Conservation (phyloP, 495 filamentous ascomycete genomes). For the Xylaria palmicola region DNA sequence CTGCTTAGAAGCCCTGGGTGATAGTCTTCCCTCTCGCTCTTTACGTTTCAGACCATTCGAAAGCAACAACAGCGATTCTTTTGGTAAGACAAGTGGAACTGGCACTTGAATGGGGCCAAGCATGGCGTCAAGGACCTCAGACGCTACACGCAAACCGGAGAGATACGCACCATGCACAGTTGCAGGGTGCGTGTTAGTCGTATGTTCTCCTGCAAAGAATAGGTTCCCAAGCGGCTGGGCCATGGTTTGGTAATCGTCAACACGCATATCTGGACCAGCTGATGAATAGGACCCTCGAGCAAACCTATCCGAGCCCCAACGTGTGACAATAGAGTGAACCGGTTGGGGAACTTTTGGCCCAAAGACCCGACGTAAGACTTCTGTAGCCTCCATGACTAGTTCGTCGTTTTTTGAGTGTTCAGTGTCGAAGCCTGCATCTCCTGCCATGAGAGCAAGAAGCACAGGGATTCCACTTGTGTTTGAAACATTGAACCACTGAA, state of each 20-base stretch:
- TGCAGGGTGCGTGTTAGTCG: constrained; percentile 90
- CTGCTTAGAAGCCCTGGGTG: constrained; percentile 48
- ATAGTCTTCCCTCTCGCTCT: constrained; percentile 34
- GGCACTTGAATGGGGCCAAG: constrained; percentile 79
- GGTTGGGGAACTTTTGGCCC: constrained; percentile 62
- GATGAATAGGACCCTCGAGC: constrained; percentile 92
- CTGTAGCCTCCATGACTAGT: constrained; percentile 76
- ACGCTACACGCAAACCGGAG: constrained; percentile 83
- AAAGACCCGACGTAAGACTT: constrained; percentile 65
- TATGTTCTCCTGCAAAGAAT: constrained; percentile 96
- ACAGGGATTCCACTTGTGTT: constrained; percentile 85
- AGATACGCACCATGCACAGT: constrained; percentile 97
- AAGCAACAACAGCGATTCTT: constrained; percentile 42
- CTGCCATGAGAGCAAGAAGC: constrained; percentile 91
- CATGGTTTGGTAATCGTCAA: constrained; percentile 92
- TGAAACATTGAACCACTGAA: constrained; percentile 95
- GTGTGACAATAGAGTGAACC: constrained; percentile 85
- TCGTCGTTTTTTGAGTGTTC: constrained; percentile 71
- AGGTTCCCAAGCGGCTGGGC: constrained; percentile 81
- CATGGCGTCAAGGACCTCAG: constrained; percentile 75
- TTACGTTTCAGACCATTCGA: constrained; percentile 51
- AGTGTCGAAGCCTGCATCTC: constrained; percentile 86
- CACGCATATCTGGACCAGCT: constrained; percentile 72
- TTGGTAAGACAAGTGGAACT: constrained; percentile 69
- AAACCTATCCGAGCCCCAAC: constrained; percentile 88